These are phyloP conservation scores for Acer campestre DNA, from an alignment of 345 rosid species.

Conservation along the genomic window DNA sequence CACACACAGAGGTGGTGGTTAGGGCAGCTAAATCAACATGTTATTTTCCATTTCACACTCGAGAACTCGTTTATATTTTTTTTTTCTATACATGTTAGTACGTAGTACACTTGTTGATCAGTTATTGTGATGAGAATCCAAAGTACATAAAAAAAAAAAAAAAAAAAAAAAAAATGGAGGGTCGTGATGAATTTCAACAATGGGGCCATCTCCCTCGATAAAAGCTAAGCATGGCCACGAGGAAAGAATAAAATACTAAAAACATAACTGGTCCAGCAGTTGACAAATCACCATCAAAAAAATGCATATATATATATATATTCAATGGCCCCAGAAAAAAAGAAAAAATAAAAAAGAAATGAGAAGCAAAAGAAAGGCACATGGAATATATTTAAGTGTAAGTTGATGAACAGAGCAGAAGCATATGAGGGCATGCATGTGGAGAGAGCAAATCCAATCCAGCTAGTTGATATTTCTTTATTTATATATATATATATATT, in stretches of 20 bases:
- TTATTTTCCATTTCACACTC: neutral
- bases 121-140: slow-evolving; percentile 12
- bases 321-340: neutral
- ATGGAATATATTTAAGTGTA: slow-evolving; percentile 32
- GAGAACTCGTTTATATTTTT: neutral
- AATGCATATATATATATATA: slow-evolving; percentile 4
- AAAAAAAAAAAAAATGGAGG: slow-evolving; percentile 17
- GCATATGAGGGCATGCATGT: slow-evolving; percentile 29
- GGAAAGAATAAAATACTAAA: slow-evolving; percentile 11
- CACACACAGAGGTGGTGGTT: neutral
- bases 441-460: slow-evolving; percentile 26
- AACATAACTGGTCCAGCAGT: slow-evolving; percentile 29
- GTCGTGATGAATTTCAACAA: slow-evolving; percentile 11
- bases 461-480: neutral
- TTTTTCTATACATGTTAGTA: neutral
- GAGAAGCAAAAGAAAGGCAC: slow-evolving; percentile 32
- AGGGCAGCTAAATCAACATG: neutral
- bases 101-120: neutral
- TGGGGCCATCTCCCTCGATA: slow-evolving; percentile 15
- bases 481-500: neutral
- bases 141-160: neutral
- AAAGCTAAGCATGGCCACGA: slow-evolving; percentile 28
- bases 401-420: slow-evolving; percentile 26
- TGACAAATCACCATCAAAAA: slow-evolving; percentile 46
- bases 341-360: neutral